These are phyloP conservation scores for Amaranthus cruentus DNA, from an alignment of 148 eudicot genomes.

Conservation along the genomic window DNA sequence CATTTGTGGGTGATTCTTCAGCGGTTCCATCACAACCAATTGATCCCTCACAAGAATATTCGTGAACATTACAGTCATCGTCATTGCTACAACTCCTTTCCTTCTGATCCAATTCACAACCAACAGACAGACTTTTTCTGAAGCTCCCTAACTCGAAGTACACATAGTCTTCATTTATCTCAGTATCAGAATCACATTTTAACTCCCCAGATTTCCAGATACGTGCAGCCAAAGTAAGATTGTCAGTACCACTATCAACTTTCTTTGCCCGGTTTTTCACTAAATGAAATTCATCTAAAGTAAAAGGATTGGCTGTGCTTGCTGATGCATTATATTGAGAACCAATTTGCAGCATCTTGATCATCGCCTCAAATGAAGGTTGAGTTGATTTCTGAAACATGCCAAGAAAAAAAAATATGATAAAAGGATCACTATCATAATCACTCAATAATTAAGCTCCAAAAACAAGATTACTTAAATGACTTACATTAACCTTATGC, in stretches of 20 bases:
- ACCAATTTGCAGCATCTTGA: constrained; percentile 53
- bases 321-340: constrained; percentile 29
- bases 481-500: constrained; percentile 56
- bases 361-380: constrained; percentile 57
- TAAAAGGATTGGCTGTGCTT: constrained; percentile 12
- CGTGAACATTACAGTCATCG: constrained; percentile 44
- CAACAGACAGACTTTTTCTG: constrained; percentile 64
- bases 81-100: constrained; percentile 37
- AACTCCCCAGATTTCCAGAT: constrained; percentile 58
- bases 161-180: constrained; percentile 24
- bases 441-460: background rate
- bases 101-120: constrained; percentile 53
- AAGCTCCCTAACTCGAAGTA: constrained; percentile 25
- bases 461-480: background rate
- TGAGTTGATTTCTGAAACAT: constrained; percentile 53
- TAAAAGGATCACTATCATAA: background rate
- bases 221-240: constrained; percentile 27
- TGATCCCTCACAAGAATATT: constrained; percentile 42
- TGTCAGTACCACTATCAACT: constrained; percentile 13
- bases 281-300: constrained; percentile 15
- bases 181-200: constrained; percentile 32
- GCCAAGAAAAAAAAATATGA: background rate
- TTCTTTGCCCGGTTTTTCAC: constrained; percentile 25
- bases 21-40: constrained; percentile 21
- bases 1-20: constrained; percentile 21